These are phyloP conservation scores for Steccherinum ochraceum DNA, from an alignment of 768 basidiomycete species.

Conservation along the genomic window DNA sequence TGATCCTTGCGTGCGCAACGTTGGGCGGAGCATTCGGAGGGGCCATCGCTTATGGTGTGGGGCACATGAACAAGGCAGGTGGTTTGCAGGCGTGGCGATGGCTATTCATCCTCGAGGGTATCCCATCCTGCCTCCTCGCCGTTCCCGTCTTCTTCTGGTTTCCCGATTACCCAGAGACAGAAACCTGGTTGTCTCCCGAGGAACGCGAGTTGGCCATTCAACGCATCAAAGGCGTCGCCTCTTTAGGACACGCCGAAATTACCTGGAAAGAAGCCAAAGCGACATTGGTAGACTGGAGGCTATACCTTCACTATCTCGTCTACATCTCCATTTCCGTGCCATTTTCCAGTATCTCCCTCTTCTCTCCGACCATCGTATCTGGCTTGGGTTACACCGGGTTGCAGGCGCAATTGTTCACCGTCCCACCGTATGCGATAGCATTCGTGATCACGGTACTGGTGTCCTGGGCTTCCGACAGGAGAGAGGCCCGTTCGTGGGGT, in stretches of 20 bases:
- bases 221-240: constrained; percentile 33
- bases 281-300: constrained; percentile 30
- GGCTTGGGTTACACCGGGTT: constrained; percentile 50
- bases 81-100: constrained; percentile 24
- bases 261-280: constrained; percentile 31
- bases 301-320: constrained; percentile 33
- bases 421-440: constrained; percentile 36
- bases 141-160: constrained; percentile 28
- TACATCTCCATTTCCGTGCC: constrained; percentile 39
- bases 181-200: constrained; percentile 34
- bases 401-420: constrained; percentile 56
- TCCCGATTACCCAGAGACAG: constrained; percentile 46
- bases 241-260: constrained; percentile 28
- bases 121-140: constrained; percentile 34
- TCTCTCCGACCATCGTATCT: constrained; percentile 67
- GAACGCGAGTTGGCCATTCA: constrained; percentile 35
- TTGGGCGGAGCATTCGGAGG: constrained; percentile 28
- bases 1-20: constrained; percentile 26
- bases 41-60: constrained; percentile 26
- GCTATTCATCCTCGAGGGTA: constrained; percentile 41
- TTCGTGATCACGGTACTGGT: constrained; percentile 20
- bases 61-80: constrained; percentile 22
- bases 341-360: constrained; percentile 41
- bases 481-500: constrained; percentile 13
- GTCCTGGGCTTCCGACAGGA: constrained; percentile 15